Conservation (phyloP, 2,329 filamentous ascomycete species). For the Metarhizium brunneum region DNA sequence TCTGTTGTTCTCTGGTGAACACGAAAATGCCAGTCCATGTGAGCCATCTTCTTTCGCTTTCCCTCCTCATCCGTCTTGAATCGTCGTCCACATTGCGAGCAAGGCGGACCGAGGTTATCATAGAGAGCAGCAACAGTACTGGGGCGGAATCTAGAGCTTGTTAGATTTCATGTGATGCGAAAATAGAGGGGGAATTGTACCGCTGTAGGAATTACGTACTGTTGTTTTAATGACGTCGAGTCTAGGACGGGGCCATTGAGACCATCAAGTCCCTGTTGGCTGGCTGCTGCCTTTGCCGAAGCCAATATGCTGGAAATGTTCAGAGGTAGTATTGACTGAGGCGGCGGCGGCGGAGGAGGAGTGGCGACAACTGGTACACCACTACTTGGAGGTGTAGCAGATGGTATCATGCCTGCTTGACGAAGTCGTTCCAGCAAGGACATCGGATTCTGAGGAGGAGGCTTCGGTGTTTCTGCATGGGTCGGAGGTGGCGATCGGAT, state of each 20-base stretch:
- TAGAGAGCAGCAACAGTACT: conserved; percentile 68
- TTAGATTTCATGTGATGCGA: not conserved
- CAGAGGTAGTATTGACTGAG: conserved; percentile 21
- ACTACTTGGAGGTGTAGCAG: conserved; percentile 29
- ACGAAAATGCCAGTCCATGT: conserved; percentile 98
- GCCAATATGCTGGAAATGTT: conserved; percentile 28
- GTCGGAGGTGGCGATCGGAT: conserved; percentile 42
- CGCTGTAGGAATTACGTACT: conserved; percentile 39
- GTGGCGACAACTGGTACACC: conserved; percentile 22
- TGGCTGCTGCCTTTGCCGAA: conserved; percentile 18
- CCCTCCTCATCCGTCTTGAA: conserved; percentile 73
- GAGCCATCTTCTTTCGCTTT: conserved; percentile 75
- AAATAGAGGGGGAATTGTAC: too few species aligned
- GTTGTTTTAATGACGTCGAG: conserved; percentile 58
- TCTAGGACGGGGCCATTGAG: conserved; percentile 50
- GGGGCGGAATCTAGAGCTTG: conserved; percentile 52
- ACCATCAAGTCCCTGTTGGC: conserved; percentile 18
- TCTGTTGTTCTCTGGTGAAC: conserved; percentile 85
- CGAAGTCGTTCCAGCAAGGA: conserved; percentile 59
- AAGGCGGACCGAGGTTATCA: conserved; percentile 75
- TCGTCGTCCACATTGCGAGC: conserved; percentile 81
- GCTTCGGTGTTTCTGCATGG: conserved; percentile 25
- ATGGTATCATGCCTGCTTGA: conserved; percentile 55
- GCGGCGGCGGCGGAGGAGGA: conserved; percentile 17
- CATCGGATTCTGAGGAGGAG: conserved; percentile 35